Evolutionary conservation across 1,284 basidiomycete species (phyloP), one percentile per base, ranked within the genome.

Genomic region (Spongiforma sp.): DNA sequence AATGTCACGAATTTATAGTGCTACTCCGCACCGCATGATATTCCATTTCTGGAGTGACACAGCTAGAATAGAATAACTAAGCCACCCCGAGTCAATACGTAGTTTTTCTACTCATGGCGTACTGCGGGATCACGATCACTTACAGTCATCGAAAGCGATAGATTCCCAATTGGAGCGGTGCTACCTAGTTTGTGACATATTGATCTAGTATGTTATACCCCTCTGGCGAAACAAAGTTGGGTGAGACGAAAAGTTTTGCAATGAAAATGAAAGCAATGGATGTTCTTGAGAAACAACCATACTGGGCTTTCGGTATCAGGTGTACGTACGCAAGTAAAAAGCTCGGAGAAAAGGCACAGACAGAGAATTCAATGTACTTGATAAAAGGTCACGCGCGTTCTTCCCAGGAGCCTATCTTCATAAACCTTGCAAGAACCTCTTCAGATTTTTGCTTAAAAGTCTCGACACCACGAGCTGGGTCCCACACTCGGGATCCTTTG

Each of bases 401-500:
- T 62, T 89, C 88, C 83, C 86, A 89, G 61, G 88, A 86, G 36
- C 89, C 88, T 83, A 89, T 89, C 70, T 85, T 88, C 80, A 94
- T 79, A 78, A 95, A 94, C 46, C 89, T 82, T 11, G 89, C 86
- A 43, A 95, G 81, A 19, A 93, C 91, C 70, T 94, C 90, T 73
- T 95, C 93, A 4, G 93, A 93, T 26, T 90, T 89, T 62, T 86
- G 86, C 77, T 93, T 94, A 78, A 94, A 93, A 43, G 90, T 70
- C 62, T 94, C 93, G 10, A 94, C 88, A 53, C 89, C 89, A 26
- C 92, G 85, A 15, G 89, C 87, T 24, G 93, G 91, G 72, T 94
- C 90, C 86, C 89, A 94, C 6, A 89, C 89, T 14, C 91, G 84
- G 76, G 70, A 82, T 83, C 68, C 83, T 77, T 58, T 73, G 50